Percentiles rank a stretch among this genome's conserved stretches.
phyloP scores from a whole-genome alignment of 441 rosid genomes.

The Dalechampia spathulata region DNA sequence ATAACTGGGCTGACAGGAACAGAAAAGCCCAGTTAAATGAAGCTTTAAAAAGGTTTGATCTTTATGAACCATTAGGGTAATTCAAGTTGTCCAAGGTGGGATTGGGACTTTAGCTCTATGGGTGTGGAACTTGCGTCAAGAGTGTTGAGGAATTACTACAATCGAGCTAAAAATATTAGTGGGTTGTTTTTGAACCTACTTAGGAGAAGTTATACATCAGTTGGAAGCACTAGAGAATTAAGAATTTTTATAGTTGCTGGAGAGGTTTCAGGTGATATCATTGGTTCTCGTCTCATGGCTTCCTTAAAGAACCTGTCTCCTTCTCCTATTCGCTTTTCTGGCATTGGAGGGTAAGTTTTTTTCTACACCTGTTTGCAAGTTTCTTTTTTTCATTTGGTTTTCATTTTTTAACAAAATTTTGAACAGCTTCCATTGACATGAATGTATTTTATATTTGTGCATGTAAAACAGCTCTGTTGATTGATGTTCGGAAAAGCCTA shows the following conservation, averaged over 20 bases:
- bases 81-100: too few relatives aligned
- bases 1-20: too few relatives aligned
- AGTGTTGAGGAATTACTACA: conserved; percentile 5
- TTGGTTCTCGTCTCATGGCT: conserved; percentile 77
- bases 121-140: conserved; percentile 6
- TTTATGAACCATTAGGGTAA: too few relatives aligned
- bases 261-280: conserved; percentile 82
- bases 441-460: too few relatives aligned
- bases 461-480: neutral
- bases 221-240: conserved; percentile 44
- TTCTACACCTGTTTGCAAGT: neutral
- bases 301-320: conserved; percentile 67
- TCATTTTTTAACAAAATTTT: neutral
- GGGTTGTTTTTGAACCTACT: conserved; percentile 13
- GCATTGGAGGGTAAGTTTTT: conserved; percentile 78
- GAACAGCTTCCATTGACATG: too few relatives aligned
- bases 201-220: conserved; percentile 32
- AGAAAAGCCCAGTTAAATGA: too few relatives aligned
- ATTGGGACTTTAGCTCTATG: neutral
- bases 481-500: neutral
- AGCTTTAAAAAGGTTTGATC: too few relatives aligned
- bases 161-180: neutral
- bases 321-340: conserved; percentile 61
- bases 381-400: neutral
- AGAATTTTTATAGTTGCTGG: conserved; percentile 73